Evolutionary conservation across 2,329 filamentous ascomycete species (phyloP).

Genomic region (Neurospora sp.): DNA sequence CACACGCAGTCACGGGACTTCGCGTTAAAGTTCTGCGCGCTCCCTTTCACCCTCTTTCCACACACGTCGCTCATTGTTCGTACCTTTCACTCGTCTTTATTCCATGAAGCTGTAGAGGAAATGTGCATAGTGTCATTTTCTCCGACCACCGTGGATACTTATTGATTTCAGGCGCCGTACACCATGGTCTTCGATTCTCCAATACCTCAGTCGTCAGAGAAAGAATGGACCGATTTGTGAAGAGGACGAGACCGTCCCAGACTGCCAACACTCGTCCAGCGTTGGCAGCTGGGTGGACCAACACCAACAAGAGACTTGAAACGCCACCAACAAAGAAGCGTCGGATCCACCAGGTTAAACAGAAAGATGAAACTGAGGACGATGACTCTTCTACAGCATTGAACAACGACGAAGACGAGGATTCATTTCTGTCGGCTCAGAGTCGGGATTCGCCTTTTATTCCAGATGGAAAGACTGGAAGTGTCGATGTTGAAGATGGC

Average conservation of each 20-base stretch:
- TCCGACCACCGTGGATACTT: background rate
- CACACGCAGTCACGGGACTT: conserved; percentile 16
- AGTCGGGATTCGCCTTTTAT: background rate
- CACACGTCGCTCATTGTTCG: background rate
- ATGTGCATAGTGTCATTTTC: background rate
- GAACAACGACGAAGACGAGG: background rate
- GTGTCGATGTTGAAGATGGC: conserved; percentile 10
- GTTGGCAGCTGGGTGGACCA: conserved; percentile 11
- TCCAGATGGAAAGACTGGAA: background rate
- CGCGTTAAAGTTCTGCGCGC: conserved; percentile 6
- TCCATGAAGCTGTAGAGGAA: background rate
- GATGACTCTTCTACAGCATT: background rate
- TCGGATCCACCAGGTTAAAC: conserved; percentile 21
- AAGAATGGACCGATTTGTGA: conserved; percentile 21
- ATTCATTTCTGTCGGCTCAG: background rate
- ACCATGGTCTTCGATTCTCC: background rate
- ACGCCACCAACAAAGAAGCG: conserved; percentile 26
- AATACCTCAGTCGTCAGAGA: background rate
- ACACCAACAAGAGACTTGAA: conserved; percentile 7
- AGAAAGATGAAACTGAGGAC: conserved; percentile 26
- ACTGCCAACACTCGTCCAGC: conserved; percentile 7
- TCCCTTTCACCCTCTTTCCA: background rate
- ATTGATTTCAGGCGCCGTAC: background rate
- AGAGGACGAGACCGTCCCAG: conserved; percentile 9
- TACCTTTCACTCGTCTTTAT: background rate